Evolutionary conservation across 1,139 yeast species (phyloP), one percentile per base, ranked within the genome.

Genomic region (Taphrina deformans): DNA sequence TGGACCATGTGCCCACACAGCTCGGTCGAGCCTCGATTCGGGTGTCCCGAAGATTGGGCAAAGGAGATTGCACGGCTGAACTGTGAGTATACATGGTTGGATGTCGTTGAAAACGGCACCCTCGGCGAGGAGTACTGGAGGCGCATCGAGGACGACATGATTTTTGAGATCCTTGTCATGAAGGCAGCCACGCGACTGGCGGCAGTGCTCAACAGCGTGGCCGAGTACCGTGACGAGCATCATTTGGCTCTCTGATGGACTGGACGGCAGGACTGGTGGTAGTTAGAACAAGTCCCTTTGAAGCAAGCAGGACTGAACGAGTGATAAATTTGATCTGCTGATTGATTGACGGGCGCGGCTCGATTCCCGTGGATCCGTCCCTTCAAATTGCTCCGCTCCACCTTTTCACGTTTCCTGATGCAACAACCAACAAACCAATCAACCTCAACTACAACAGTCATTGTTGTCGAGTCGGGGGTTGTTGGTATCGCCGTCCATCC

Each of bases 1-100:
- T 59, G 63, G 63, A 44, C 51, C 12, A 14, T 18, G 2, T 59
- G 63, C 21, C 63, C 63, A 18, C 35, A 41, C 29, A 50, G 12
- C 16, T 16, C 55, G 6, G 51, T 50, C 10, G 31, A 35, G 14
- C 41, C 63, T 3, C 33, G 41, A 16, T 59, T 35, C 29, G 63
- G 63, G 10, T 61, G 65, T 23, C 65, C 65, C 4, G 65, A 61
- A 35, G n/a, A 5, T 27, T 61, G 65, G 65, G 56, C 65, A 0
- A 23, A 14, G 27, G 59, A 52, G n/a, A 18, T 52, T 7, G 51
- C 59, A 16, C 33, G 23, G 21, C 38, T 52, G 31, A 61, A 61
- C 27, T 61, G 65, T 44, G 44, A 61, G 16, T 52, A 52, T 21
- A 46, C 48, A 6, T 61, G 65, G 65, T n/a, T 26, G 1, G 59